phyloP scores from a whole-genome alignment of 371 early-diverging fungal genomes.

The Batrachochytrium dendrobatidis region DNA sequence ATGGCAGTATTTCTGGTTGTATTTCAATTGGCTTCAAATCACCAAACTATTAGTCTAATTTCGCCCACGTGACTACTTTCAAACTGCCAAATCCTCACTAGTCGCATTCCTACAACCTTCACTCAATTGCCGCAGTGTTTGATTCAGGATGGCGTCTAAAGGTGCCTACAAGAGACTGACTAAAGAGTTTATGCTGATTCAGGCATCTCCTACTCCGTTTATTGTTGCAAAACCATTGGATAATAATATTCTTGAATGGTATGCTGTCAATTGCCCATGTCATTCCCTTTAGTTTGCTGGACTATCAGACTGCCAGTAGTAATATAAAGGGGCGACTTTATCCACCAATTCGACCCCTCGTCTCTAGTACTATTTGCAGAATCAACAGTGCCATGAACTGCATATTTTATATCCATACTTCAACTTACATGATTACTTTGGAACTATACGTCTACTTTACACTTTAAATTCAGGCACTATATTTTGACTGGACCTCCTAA shows the following conservation, averaged over 20 bases:
- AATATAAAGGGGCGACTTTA: conserved; percentile 2
- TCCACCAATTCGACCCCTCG: neutral
- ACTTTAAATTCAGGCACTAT: conserved; percentile 79
- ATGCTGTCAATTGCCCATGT: conserved; percentile 9
- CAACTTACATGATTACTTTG: no score
- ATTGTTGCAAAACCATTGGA: conserved; percentile 89
- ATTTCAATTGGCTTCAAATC: no score
- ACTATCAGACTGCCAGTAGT: conserved; percentile 8
- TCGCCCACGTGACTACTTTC: no score
- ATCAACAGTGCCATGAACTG: neutral
- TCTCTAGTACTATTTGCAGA: neutral
- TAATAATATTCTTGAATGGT: conserved; percentile 93
- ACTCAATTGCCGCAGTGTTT: no score
- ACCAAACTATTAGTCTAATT: no score
- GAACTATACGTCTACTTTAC: no score
- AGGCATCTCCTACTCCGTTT: conserved; percentile 47
- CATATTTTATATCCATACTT: no score
- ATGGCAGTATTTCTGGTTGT: no score
- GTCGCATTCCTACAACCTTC: no score
- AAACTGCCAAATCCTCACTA: no score
- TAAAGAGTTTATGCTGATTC: conserved; percentile 83
- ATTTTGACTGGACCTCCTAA: conserved; percentile 90
- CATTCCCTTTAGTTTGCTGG: conserved; percentile 2
- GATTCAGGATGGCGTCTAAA: conserved; percentile 83
- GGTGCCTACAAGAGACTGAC: conserved; percentile 78